A percentile compares a stretch with the other conserved stretches of the same genome.
phyloP scores from a whole-genome alignment of 805 yeast genomes.

The Metschnikowia noctiluminum region DNA sequence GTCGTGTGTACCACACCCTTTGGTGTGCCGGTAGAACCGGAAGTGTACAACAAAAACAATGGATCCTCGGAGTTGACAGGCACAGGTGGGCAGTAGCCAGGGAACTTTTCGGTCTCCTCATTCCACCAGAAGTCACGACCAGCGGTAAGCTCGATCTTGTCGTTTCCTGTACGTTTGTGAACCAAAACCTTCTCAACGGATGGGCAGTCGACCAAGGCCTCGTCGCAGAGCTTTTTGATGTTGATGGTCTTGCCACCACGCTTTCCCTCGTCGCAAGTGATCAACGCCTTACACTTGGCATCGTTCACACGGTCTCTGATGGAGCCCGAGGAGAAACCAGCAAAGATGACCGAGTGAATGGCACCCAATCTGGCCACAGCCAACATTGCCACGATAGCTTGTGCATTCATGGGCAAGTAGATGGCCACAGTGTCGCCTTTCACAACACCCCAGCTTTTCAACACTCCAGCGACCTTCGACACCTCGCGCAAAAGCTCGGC shows the following conservation, averaged over 20 bases:
- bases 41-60: slow-evolving; percentile 74
- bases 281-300: slow-evolving; percentile 67
- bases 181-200: slow-evolving; percentile 68
- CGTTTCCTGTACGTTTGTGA: slow-evolving; percentile 67
- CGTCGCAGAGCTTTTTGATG: slow-evolving; percentile 80
- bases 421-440: slow-evolving; percentile 88
- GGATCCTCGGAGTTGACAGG: slow-evolving; percentile 81
- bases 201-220: slow-evolving; percentile 66
- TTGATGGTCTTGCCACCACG: slow-evolving; percentile 81
- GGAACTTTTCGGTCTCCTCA: slow-evolving; percentile 61
- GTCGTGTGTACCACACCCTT: slow-evolving; percentile 83
- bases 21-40: slow-evolving; percentile 88
- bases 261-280: slow-evolving; percentile 78
- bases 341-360: slow-evolving; percentile 79
- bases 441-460: slow-evolving; percentile 60
- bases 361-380: slow-evolving; percentile 84
- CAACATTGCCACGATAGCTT: slow-evolving; percentile 69
- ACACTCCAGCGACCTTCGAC: slow-evolving; percentile 66
- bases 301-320: slow-evolving; percentile 68
- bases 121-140: slow-evolving; percentile 79
- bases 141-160: slow-evolving; percentile 44
- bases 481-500: slow-evolving; percentile 71
- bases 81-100: slow-evolving; percentile 68
- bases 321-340: slow-evolving; percentile 76
- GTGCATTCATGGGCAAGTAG: slow-evolving; percentile 83